Evolutionary conservation across 495 filamentous ascomycete genomes (phyloP), one percentile per base, ranked within the genome.

Genomic region (Talaromyces trachyspermus): DNA sequence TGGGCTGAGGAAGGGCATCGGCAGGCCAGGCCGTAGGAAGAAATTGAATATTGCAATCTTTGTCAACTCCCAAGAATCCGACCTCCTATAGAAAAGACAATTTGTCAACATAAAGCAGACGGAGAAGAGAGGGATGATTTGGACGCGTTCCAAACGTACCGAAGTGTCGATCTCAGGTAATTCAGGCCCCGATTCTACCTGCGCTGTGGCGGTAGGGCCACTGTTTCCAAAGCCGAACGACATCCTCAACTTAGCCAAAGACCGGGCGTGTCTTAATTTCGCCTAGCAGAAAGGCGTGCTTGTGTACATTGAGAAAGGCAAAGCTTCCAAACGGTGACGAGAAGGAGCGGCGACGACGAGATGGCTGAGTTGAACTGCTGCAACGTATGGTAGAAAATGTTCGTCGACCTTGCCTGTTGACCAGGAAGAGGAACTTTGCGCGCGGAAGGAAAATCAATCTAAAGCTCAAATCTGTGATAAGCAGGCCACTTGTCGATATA

Each of bases 1-100:
- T 89, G 3, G 89, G 76, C 8, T 80, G 70, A n/a, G 92, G 94
- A 38, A 89, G 73, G 14, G 74, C 62, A 49, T 86, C 71, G 22
- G 70, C 65, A 25, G 86, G 80, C 86, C 91, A 99, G 59, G 82
- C 76, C 29, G 86, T 74, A 1, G 88, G 83, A 36, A 97, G 76
- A 6, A 91, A 55, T 54, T 80, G 83, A 53, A 99, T 63, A 60
- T 89, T 94, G 42, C 80, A 78, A 48, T 95, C 92, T 51, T 88
- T 82, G 24, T 79, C 73, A 22, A 95, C 59, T 12, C 87, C 76
- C 54, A 84, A 76, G 64, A 97, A 97, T 1, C 88, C 90, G 30
- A 98, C 69, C 53, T 79, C 78, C 88, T 92, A 50, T 6, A 50
- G 40, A 17, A 54, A 36, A 23, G 15, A 22, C 15, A 25, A 7